Percentiles rank a stretch among this genome's conserved stretches.
Evolutionary conservation across 2,329 filamentous ascomycete species (phyloP).

Genomic region (Aureobasidium lini): DNA sequence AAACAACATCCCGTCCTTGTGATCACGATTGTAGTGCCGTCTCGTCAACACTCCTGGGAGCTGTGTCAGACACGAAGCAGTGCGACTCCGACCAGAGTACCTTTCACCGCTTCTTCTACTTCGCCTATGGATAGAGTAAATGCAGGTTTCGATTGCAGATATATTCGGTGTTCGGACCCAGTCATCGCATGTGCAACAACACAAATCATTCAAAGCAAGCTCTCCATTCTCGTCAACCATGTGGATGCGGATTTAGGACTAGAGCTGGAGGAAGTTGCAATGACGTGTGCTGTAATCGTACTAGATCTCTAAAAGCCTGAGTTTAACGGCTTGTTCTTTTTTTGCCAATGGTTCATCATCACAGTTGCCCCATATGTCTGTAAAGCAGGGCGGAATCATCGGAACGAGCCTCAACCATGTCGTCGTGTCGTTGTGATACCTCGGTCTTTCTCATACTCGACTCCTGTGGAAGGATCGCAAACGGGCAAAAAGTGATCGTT

Average conservation of each 20-base stretch:
- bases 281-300: background rate
- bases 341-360: background rate
- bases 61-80: background rate
- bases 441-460: background rate
- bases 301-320: background rate
- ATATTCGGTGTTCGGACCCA: background rate
- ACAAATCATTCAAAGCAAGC: background rate
- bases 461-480: background rate
- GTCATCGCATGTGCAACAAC: background rate
- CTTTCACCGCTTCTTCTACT: conserved; percentile 9
- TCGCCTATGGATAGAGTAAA: background rate
- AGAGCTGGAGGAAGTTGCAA: background rate
- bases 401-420: background rate
- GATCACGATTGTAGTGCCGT: background rate
- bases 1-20: background rate
- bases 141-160: background rate
- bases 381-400: background rate
- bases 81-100: background rate
- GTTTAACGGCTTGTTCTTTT: background rate
- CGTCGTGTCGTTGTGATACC: background rate
- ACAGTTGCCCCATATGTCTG: background rate
- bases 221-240: background rate
- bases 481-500: background rate
- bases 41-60: background rate
- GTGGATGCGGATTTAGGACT: background rate